phyloP scores from a whole-genome alignment of 1,139 yeast species.

The Saccharomycopsis hybrid region DNA sequence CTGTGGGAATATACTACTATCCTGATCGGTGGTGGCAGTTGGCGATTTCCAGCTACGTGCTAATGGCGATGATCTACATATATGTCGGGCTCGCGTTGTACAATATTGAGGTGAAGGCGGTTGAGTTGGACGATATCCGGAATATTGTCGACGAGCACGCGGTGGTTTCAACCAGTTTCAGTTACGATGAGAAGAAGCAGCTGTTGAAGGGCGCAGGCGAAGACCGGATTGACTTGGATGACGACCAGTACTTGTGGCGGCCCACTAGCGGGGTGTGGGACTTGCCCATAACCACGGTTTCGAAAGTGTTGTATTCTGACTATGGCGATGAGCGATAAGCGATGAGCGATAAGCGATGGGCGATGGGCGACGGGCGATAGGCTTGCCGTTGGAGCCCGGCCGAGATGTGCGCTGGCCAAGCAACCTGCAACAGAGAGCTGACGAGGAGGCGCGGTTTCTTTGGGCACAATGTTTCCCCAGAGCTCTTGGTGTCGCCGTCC shows the following conservation, averaged over 20 bases:
- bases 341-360: no score
- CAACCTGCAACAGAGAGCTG: no score
- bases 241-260: slow-evolving; percentile 37
- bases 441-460: no score
- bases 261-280: slow-evolving; percentile 85
- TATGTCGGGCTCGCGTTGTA: slow-evolving; percentile 66
- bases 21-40: slow-evolving; percentile 89
- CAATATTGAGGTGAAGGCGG: slow-evolving; percentile 68
- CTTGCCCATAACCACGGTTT: slow-evolving; percentile 65
- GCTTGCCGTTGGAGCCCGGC: not conserved
- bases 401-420: no score
- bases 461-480: no score
- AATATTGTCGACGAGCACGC: slow-evolving; percentile 67
- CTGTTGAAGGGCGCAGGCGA: slow-evolving; percentile 21
- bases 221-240: slow-evolving; percentile 22
- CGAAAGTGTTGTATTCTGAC: slow-evolving; percentile 51
- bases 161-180: slow-evolving; percentile 29
- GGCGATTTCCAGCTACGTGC: slow-evolving; percentile 62
- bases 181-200: slow-evolving; percentile 29
- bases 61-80: slow-evolving; percentile 63
- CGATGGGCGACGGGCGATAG: no score
- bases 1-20: slow-evolving; percentile 58
- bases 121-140: slow-evolving; percentile 49
- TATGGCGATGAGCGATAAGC: slow-evolving; percentile 19
- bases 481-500: no score